Conservation (phyloP, 768 basidiomycete species). For the Kwoniella sp. region DNA sequence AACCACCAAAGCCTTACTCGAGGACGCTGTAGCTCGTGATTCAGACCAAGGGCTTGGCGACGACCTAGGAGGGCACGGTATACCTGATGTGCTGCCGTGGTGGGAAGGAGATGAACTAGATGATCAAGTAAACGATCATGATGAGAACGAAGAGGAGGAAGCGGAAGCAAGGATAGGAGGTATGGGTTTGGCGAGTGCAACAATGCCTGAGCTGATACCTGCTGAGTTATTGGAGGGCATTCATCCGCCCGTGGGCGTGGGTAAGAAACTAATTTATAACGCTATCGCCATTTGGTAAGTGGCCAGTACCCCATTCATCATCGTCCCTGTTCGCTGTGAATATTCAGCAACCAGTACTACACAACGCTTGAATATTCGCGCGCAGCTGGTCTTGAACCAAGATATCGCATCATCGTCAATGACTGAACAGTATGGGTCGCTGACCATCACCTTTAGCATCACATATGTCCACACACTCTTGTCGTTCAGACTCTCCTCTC, state of each 20-base stretch:
- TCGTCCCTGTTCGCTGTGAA: too few relatives aligned
- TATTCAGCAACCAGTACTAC: too few relatives aligned
- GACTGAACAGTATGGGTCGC: too few relatives aligned
- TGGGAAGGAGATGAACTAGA: constrained; percentile 30
- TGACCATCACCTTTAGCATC: constrained; percentile 22
- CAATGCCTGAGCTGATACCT: constrained; percentile 22
- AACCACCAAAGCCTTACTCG: constrained; percentile 31
- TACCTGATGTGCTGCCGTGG: constrained; percentile 28
- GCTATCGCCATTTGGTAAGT: constrained; percentile 45
- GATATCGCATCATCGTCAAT: too few relatives aligned
- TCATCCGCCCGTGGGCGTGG: constrained; percentile 35
- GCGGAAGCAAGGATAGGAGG: constrained; percentile 1
- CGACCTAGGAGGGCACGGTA: neutral
- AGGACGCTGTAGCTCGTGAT: constrained; percentile 21
- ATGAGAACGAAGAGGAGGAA: constrained; percentile 20
- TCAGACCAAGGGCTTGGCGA: constrained; percentile 6
- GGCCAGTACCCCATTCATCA: too few relatives aligned
- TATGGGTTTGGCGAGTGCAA: constrained; percentile 13
- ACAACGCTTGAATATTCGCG: too few relatives aligned
- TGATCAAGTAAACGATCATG: constrained; percentile 19
- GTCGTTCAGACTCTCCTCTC: constrained; percentile 39
- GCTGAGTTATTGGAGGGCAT: constrained; percentile 19
- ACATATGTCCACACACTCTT: constrained; percentile 43
- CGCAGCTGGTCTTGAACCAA: neutral
- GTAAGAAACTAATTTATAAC: constrained; percentile 43